Evolutionary conservation across 2,329 filamentous ascomycete species (phyloP).

Genomic region (Xylariaceae sp.): DNA sequence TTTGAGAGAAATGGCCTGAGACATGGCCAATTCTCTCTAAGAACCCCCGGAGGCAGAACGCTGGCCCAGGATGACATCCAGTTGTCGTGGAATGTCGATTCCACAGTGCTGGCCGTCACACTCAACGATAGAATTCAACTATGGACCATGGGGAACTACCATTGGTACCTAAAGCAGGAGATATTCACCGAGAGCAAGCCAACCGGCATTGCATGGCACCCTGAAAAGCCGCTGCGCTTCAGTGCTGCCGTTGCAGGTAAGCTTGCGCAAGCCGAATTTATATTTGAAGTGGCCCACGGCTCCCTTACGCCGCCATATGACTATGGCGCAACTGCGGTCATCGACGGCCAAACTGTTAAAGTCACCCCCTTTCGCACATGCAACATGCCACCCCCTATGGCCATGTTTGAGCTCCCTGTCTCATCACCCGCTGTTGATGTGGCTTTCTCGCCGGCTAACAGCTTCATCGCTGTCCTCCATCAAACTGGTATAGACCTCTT

Average conservation of each 20-base stretch:
- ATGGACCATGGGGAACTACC: slow-evolving; percentile 96
- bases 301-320: slow-evolving; percentile 67
- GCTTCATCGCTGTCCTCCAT: slow-evolving; percentile 67
- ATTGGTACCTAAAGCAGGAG: slow-evolving; percentile 97
- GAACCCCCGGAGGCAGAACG: slow-evolving; percentile 54
- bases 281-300: slow-evolving; percentile 62
- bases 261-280: slow-evolving; percentile 59
- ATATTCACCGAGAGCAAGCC: slow-evolving; percentile 43
- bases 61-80: slow-evolving; percentile 53
- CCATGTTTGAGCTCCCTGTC: slow-evolving; percentile 65
- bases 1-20: slow-evolving; percentile 96
- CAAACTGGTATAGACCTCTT: slow-evolving; percentile 61
- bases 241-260: slow-evolving; percentile 45
- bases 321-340: slow-evolving; percentile 71
- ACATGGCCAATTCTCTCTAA: slow-evolving; percentile 89
- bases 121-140: slow-evolving; percentile 73
- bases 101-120: slow-evolving; percentile 79
- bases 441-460: slow-evolving; percentile 61
- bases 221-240: slow-evolving; percentile 72
- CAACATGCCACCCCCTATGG: slow-evolving; percentile 91
- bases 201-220: slow-evolving; percentile 64
- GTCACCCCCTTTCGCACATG: slow-evolving; percentile 78
- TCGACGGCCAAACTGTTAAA: slow-evolving; percentile 76
- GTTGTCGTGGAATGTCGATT: slow-evolving; percentile 87
- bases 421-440: slow-evolving; percentile 65